These are phyloP conservation scores for Arthroderma uncinatum DNA, from an alignment of 2,329 filamentous ascomycete genomes.

Conservation along the genomic window DNA sequence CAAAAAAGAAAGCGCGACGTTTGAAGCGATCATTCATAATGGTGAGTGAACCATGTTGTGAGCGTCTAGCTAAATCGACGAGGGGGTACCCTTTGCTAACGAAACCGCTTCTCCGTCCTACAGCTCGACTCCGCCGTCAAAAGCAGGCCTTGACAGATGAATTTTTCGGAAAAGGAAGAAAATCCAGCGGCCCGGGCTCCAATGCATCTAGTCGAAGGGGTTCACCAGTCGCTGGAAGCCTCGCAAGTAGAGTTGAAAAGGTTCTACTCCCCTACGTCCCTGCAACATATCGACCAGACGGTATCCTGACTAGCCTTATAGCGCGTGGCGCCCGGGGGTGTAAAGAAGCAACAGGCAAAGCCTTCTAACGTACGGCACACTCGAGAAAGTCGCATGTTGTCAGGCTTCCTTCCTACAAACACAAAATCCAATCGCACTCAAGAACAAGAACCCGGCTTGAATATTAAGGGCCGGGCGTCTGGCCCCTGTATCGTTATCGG, in stretches of 20 bases:
- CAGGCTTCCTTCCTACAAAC: constrained; percentile 3
- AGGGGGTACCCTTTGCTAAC: background rate
- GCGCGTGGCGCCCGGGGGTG: constrained; percentile 6
- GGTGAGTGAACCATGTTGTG: constrained; percentile 26
- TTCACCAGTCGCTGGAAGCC: constrained; percentile 36
- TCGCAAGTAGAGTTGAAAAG: constrained; percentile 52
- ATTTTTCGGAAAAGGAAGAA: constrained; percentile 46
- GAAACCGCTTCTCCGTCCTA: background rate
- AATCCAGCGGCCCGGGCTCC: constrained; percentile 37
- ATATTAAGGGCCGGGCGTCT: constrained; percentile 43
- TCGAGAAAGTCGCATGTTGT: constrained; percentile 9
- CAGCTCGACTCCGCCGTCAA: constrained; percentile 45
- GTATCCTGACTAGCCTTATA: constrained; percentile 6
- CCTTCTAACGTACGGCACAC: constrained; percentile 1
- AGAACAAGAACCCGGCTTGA: constrained; percentile 31
- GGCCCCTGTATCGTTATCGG: constrained; percentile 49
- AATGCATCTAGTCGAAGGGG: constrained; percentile 25
- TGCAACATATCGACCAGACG: background rate
- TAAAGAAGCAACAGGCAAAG: constrained; percentile 6
- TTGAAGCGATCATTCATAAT: constrained; percentile 43
- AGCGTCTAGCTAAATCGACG: constrained; percentile 9
- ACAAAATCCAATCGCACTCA: background rate
- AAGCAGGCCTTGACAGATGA: constrained; percentile 48
- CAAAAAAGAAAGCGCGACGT: constrained; percentile 32
- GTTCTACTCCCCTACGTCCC: constrained; percentile 22